A percentile compares a stretch with the other conserved stretches of the same genome.
phyloP scores from a whole-genome alignment of 148 eudicot species.

The Camellia sinensis region DNA sequence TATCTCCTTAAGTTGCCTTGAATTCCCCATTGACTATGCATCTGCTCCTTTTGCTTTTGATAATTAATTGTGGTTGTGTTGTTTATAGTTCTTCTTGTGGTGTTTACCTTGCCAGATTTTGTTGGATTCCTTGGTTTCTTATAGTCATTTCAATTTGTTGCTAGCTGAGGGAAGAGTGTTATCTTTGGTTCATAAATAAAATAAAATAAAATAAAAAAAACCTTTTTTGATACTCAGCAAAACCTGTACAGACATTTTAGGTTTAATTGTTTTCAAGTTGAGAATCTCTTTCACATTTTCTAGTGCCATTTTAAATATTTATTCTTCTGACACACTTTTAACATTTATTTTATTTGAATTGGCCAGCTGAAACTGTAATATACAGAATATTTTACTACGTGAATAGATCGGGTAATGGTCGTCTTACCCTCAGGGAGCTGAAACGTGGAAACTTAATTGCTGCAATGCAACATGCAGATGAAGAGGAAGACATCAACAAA shows the following conservation, averaged over 20 bases:
- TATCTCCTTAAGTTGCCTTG: background rate
- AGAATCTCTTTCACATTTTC: background rate
- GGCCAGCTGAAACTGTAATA: constrained; percentile 95
- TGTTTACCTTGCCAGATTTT: background rate
- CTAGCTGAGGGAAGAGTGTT: background rate
- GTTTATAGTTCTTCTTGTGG: background rate
- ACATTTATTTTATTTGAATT: constrained; percentile 22
- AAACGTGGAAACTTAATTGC: constrained; percentile 79
- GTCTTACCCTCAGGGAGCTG: constrained; percentile 87
- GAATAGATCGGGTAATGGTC: constrained; percentile 92
- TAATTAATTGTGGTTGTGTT: background rate
- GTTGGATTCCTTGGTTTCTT: background rate
- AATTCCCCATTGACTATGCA: background rate
- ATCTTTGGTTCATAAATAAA: background rate
- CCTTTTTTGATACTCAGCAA: too few species aligned
- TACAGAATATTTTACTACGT: constrained; percentile 94
- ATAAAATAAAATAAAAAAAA: too few species aligned
- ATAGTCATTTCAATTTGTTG: background rate
- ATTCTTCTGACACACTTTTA: constrained; percentile 15
- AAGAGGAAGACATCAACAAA: constrained; percentile 97
- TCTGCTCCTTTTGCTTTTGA: background rate
- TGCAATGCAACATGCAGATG: constrained; percentile 99
- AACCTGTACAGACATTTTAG: background rate
- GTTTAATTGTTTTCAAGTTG: background rate
- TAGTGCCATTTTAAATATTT: background rate